Evolutionary conservation across 1,139 yeast genomes (phyloP), one percentile per base, ranked within the genome.

Genomic region (Groenewaldozyma sp.): DNA sequence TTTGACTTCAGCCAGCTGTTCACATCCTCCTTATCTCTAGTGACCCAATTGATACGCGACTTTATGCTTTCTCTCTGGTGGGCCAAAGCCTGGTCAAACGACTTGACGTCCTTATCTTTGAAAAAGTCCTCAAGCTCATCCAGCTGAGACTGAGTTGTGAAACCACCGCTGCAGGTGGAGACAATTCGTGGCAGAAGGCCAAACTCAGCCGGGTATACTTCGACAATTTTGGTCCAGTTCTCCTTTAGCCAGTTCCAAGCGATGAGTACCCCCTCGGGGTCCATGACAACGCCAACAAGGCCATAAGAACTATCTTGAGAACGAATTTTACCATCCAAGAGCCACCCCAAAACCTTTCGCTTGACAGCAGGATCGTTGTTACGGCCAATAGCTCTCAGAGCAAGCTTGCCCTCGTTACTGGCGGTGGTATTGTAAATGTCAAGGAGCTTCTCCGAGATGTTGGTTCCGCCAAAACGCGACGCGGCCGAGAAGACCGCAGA

Each of bases 161-260:
- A 82, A 2, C 83, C 80, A 26, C 79, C 65, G 9, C 83, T 70
- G 36, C 78, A 64, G 38, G 80, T 50, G 36, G 70, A 67, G 29
- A 87, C 81, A 43, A 88, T 78, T 14, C 80, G 68, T 33, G 91
- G 82, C 50, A 88, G 70, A 79, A 87, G 74, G 18, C 86, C 71
- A 47, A 82, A 71, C 22, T 83, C 80, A n/a, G 94, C 86, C 36
- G 96, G 95, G 58, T 84, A 72, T 51, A 71, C 66, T 56, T 74
- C 69, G 50, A 65, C 63, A 47, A 88, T 60, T 35, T 63, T 69
- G 43, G 75, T 84, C 88, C 93, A 87, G 60, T 87, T 78, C n/a
- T 48, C 53, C 48, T 73, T 73, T 51, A 80, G 58, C 95, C 95
- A 88, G n/a, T 56, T 47, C 87, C 91, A 88, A 3, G 29, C 19